Evolutionary conservation across 2,329 filamentous ascomycete species (phyloP).

Genomic region (Colletotrichum plurivorum): DNA sequence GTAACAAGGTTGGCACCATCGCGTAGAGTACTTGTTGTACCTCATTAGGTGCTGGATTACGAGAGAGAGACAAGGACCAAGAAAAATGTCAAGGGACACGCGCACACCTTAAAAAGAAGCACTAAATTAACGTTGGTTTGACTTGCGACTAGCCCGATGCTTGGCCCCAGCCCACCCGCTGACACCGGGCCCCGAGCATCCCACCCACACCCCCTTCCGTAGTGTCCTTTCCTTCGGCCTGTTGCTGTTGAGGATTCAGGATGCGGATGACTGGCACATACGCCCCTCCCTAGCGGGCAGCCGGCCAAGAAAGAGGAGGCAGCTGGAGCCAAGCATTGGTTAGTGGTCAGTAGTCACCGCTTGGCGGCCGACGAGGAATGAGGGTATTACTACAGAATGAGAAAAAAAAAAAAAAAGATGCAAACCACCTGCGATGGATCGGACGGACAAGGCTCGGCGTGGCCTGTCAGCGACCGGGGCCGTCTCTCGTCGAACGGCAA

Average conservation of each 20-base stretch:
- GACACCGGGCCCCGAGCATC: background rate
- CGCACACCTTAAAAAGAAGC: constrained; percentile 20
- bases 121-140: constrained; percentile 37
- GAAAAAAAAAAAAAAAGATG: too few species aligned
- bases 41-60: background rate
- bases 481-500: constrained; percentile 11
- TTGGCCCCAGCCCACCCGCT: constrained; percentile 8
- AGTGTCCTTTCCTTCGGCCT: background rate
- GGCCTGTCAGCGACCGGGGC: background rate
- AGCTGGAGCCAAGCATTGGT: background rate
- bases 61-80: background rate
- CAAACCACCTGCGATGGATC: too few species aligned
- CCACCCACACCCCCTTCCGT: too few species aligned
- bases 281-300: background rate
- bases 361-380: background rate
- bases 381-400: too few species aligned
- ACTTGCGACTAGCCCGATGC: constrained; percentile 21
- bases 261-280: background rate
- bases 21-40: too few species aligned
- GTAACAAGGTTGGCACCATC: background rate
- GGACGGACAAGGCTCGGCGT: constrained; percentile 5
- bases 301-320: background rate
- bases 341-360: background rate
- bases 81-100: background rate
- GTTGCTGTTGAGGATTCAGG: constrained; percentile 1